Evolutionary conservation across 2,329 filamentous ascomycete species (phyloP), one percentile per base, ranked within the genome.

Genomic region (Aspergillus fumigatiaffinis): DNA sequence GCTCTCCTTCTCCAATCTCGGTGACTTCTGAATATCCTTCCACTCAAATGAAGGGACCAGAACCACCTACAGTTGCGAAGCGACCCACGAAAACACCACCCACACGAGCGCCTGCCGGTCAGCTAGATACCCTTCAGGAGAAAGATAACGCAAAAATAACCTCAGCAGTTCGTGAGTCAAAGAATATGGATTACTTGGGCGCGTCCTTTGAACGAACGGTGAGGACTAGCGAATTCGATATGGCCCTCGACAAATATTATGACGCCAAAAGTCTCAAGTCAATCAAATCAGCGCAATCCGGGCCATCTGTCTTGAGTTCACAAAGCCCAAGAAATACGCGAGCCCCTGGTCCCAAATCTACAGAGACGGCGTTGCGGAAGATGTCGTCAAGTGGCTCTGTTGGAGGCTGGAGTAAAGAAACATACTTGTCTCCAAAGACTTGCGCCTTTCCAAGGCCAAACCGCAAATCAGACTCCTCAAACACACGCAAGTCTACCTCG

Each of bases 1-100:
- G 70, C 32, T 77, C 75, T 1, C 75, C 76, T 0, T 76, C 75
- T 12, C 69, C 74, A 2, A 67, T 75, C 32, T 75, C 73, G 5
- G 59, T 71, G 5, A 58, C 53, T 20, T 73, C 73, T 5, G 75
- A 76, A 51, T 59, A 62, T 14, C 67, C 73, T 7, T 54, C 61
- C 7, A 60, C 58, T 9, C 68, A 64, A 35, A 4, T 55, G 2
- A 64, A 66, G 35, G 67, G 59, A 52, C 49, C 56, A 7, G 60
- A 64, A 26, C 59, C 55, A 47, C 56, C 63, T 25, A 51, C 62
- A 9, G 54, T 58, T n/a, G 60, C 53, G 12, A 71, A 64, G 57
- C 68, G 65, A 57, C 66, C 68, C 20, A 68, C 65, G 6, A 75
- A 73, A 42, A 46, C 62, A 4, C 63, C 66, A 1, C 64, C 68